Conservation (phyloP, 73 alveolate species). For the Paramecium primaurelia region DNA sequence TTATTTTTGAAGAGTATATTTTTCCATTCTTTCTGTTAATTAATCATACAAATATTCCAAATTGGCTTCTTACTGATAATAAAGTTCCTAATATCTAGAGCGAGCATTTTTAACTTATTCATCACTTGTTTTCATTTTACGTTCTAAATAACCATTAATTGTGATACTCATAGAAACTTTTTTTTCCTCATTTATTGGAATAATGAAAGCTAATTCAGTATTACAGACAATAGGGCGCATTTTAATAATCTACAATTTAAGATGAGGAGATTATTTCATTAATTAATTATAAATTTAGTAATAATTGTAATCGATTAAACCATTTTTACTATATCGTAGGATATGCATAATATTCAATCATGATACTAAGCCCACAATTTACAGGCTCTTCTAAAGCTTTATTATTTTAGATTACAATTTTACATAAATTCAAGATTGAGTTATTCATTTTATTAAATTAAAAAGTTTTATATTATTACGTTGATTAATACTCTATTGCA, state of each 20-base stretch:
- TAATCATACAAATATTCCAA: neutral
- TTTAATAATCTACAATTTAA: neutral
- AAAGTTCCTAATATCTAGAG: neutral
- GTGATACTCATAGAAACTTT: neutral
- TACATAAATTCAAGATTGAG: neutral
- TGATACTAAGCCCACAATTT: neutral
- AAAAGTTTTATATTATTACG: neutral
- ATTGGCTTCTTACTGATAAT: neutral
- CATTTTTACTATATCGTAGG: neutral
- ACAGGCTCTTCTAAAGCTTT: neutral
- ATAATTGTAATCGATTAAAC: neutral
- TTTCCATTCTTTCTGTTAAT: neutral
- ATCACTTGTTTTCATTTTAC: neutral
- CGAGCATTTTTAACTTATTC: neutral
- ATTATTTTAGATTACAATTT: neutral
- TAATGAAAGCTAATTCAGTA: neutral
- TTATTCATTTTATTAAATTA: neutral
- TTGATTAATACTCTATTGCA: neutral
- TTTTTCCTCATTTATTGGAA: neutral
- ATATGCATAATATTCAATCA: conserved; percentile 11
- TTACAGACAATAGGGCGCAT: neutral
- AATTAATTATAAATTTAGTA: neutral
- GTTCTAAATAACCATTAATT: neutral
- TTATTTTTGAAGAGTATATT: neutral
- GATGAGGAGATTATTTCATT: neutral